Conservation (phyloP, 805 yeast species). For the Blastobotrys parvus region DNA sequence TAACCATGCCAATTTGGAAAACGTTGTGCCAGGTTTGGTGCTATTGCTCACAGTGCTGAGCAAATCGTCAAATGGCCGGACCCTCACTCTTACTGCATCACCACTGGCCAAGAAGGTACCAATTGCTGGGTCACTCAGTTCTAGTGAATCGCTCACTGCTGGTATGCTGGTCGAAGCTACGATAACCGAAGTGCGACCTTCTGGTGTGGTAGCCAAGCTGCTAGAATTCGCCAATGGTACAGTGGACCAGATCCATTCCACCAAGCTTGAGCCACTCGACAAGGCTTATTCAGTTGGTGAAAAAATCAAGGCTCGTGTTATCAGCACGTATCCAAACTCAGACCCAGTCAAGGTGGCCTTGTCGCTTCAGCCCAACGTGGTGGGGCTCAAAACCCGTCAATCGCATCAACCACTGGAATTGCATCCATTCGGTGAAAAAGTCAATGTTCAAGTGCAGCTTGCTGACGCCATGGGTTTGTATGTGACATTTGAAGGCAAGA, state of each 20-base stretch:
- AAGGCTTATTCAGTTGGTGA: conserved; percentile 62
- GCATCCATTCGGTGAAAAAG: conserved; percentile 65
- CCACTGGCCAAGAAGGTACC: conserved; percentile 40
- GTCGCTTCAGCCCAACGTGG: conserved; percentile 52
- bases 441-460: conserved; percentile 50
- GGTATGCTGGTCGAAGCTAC: conserved; percentile 75
- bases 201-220: conserved; percentile 65
- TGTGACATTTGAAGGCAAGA: conserved; percentile 40
- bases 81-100: conserved; percentile 48
- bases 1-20: conserved; percentile 29
- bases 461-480: conserved; percentile 36
- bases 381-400: conserved; percentile 26
- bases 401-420: conserved; percentile 42
- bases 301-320: conserved; percentile 58
- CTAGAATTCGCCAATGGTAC: conserved; percentile 72
- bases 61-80: conserved; percentile 40
- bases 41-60: conserved; percentile 52
- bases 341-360: conserved; percentile 52
- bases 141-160: conserved; percentile 76
- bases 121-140: conserved; percentile 47
- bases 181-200: conserved; percentile 45
- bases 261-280: conserved; percentile 38
- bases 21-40: conserved; percentile 55
- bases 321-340: conserved; percentile 38
- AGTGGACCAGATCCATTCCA: conserved; percentile 58